These are phyloP conservation scores for Verticillium nonalfalfae DNA, from an alignment of 2,329 filamentous ascomycete genomes.

Conservation along the genomic window DNA sequence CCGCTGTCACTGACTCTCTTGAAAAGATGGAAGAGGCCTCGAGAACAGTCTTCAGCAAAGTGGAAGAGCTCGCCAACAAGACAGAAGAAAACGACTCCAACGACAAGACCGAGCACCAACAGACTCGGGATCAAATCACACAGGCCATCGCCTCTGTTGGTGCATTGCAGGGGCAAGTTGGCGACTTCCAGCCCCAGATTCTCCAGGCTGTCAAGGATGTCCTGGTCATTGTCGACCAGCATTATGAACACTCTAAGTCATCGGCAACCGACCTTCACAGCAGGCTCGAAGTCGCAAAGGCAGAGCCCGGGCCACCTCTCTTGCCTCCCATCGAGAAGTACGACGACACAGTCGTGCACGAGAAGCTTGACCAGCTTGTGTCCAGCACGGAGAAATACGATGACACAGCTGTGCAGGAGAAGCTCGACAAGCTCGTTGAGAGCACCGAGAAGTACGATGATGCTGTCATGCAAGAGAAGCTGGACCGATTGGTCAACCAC, in stretches of 20 bases:
- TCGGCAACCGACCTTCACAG: slow-evolving; percentile 49
- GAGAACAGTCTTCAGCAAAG: slow-evolving; percentile 75
- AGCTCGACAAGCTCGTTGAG: slow-evolving; percentile 42
- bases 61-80: slow-evolving; percentile 72
- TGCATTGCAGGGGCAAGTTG: slow-evolving; percentile 69
- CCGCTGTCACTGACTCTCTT: slow-evolving; percentile 71
- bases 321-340: slow-evolving; percentile 9
- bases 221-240: slow-evolving; percentile 73
- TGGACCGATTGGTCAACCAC: slow-evolving; percentile 49
- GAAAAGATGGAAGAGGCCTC: slow-evolving; percentile 86
- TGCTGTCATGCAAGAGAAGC: slow-evolving; percentile 15
- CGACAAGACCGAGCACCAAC: slow-evolving; percentile 70
- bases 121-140: slow-evolving; percentile 74
- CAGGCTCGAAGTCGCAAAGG: slow-evolving; percentile 56
- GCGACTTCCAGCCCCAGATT: slow-evolving; percentile 83
- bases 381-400: slow-evolving; percentile 10
- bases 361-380: slow-evolving; percentile 17
- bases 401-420: slow-evolving; percentile 17
- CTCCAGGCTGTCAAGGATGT: slow-evolving; percentile 82
- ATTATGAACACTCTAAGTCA: slow-evolving; percentile 81
- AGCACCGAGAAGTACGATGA: slow-evolving; percentile 40
- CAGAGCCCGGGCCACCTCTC: slow-evolving; percentile 19
- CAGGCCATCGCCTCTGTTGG: slow-evolving; percentile 69
- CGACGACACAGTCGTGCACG: slow-evolving; percentile 17
- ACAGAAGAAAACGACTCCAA: slow-evolving; percentile 70